Conservation (phyloP, 805 yeast species). For the Candida lessepsii region DNA sequence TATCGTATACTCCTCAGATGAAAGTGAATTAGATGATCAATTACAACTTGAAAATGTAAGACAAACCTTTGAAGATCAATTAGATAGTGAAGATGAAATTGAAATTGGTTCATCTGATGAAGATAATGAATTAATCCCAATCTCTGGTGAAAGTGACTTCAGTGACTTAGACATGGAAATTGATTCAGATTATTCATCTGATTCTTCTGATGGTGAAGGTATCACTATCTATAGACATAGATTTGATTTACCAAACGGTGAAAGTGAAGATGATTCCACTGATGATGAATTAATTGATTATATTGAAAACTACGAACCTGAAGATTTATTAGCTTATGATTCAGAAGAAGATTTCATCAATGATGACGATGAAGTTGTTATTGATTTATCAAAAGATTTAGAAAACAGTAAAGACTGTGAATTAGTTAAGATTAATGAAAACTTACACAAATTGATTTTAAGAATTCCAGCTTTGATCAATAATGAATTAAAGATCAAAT, state of each 20-base stretch:
- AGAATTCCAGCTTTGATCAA: slow-evolving; percentile 42
- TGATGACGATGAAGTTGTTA: slow-evolving; percentile 27
- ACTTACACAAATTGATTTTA: slow-evolving; percentile 38
- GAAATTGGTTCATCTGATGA: slow-evolving; percentile 23
- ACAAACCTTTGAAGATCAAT: slow-evolving; percentile 33
- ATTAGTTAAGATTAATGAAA: slow-evolving; percentile 36
- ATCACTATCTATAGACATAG: slow-evolving; percentile 42
- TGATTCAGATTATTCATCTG: slow-evolving; percentile 21
- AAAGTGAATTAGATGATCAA: slow-evolving; percentile 29
- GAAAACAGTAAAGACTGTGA: slow-evolving; percentile 45
- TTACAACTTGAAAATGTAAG: slow-evolving; percentile 37
- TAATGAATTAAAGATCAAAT: slow-evolving; percentile 40
- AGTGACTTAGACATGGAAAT: slow-evolving; percentile 23
- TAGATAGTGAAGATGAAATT: slow-evolving; percentile 28
- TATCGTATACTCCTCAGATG: slow-evolving; percentile 29
- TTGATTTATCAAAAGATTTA: slow-evolving; percentile 43
- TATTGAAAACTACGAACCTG: slow-evolving; percentile 21
- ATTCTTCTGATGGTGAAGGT: slow-evolving; percentile 40
- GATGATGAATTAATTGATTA: slow-evolving; percentile 34
- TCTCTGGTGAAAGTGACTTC: slow-evolving; percentile 31
- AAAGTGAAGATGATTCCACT: slow-evolving; percentile 31
- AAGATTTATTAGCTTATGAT: slow-evolving; percentile 28
- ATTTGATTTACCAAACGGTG: slow-evolving; percentile 37
- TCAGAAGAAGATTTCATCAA: slow-evolving; percentile 21
- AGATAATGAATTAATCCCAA: slow-evolving; percentile 20